Evolutionary conservation across 2,329 filamentous ascomycete species (phyloP).

Genomic region (Rhexocercosporidium sp.): DNA sequence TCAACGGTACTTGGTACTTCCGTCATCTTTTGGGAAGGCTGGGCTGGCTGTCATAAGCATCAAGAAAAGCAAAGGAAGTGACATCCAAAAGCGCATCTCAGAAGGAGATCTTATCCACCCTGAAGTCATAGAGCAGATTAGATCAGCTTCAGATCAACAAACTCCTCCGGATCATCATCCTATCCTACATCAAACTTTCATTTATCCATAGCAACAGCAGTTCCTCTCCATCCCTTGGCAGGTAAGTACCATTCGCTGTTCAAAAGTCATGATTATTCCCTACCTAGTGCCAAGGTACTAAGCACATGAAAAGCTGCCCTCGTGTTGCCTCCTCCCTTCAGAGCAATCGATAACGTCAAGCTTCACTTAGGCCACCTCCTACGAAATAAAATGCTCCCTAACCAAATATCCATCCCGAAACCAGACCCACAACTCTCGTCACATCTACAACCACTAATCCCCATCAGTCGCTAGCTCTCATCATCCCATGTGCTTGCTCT

Average conservation of each 20-base stretch:
- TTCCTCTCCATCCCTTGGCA: neutral
- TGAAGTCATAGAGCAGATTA: neutral
- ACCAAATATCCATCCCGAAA: neutral
- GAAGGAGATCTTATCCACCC: neutral
- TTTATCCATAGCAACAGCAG: neutral
- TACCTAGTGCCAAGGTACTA: too few species aligned
- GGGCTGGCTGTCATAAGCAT: neutral
- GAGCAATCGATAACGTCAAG: constrained; percentile 2
- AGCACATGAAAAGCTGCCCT: neutral
- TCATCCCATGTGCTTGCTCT: neutral
- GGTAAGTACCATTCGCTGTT: neutral
- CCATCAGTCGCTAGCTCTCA: neutral
- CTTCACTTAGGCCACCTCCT: neutral
- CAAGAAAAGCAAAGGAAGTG: neutral
- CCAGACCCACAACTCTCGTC: neutral
- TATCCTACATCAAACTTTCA: neutral
- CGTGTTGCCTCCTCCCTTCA: neutral
- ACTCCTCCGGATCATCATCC: neutral
- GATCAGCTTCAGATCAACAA: too few species aligned
- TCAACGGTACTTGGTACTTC: neutral
- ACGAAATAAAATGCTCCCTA: neutral
- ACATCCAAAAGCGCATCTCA: neutral
- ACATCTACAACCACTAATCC: neutral
- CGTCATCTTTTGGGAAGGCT: constrained; percentile 9
- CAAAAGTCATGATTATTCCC: too few species aligned